These are phyloP conservation scores for Oryza rufipogon DNA, from an alignment of 176 grass and related monocot genomes.

Conservation along the genomic window DNA sequence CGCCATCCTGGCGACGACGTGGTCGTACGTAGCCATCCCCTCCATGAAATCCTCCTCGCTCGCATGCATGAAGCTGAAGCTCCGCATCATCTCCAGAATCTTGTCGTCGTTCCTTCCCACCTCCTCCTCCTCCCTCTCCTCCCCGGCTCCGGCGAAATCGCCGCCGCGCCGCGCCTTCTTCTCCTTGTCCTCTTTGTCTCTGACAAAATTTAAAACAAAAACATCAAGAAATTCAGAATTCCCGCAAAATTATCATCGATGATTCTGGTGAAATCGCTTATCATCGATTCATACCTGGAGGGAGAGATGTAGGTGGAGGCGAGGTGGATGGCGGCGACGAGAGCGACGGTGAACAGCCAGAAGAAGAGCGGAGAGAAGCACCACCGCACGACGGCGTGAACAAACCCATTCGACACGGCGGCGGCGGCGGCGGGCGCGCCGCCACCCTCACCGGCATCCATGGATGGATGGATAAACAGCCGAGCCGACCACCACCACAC, in stretches of 20 bases:
- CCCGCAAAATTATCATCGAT: background rate
- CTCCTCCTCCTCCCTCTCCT: conserved; percentile 8
- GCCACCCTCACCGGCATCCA: conserved; percentile 32
- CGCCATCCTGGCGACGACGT: background rate
- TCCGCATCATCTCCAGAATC: conserved; percentile 55
- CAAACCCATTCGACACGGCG: conserved; percentile 7
- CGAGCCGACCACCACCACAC: background rate
- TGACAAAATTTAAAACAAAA: background rate
- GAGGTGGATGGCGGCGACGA: conserved; percentile 57
- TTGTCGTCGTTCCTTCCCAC: conserved; percentile 18
- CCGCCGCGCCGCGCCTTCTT: background rate
- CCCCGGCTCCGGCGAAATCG: background rate
- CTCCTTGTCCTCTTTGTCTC: conserved; percentile 18
- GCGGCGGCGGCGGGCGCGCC: background rate
- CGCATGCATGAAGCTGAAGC: conserved; percentile 57
- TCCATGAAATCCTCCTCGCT: conserved; percentile 38
- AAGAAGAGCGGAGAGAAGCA: conserved; percentile 40
- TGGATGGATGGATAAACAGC: background rate
- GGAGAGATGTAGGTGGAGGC: conserved; percentile 19
- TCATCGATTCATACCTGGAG: conserved; percentile 30
- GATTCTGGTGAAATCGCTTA: background rate
- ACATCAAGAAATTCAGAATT: conserved; percentile 18
- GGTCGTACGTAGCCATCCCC: background rate
- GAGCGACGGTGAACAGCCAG: conserved; percentile 57
- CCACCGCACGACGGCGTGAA: conserved; percentile 29